These are phyloP conservation scores for Candida mesenterica DNA, from an alignment of 1,139 yeast species.

Conservation along the genomic window DNA sequence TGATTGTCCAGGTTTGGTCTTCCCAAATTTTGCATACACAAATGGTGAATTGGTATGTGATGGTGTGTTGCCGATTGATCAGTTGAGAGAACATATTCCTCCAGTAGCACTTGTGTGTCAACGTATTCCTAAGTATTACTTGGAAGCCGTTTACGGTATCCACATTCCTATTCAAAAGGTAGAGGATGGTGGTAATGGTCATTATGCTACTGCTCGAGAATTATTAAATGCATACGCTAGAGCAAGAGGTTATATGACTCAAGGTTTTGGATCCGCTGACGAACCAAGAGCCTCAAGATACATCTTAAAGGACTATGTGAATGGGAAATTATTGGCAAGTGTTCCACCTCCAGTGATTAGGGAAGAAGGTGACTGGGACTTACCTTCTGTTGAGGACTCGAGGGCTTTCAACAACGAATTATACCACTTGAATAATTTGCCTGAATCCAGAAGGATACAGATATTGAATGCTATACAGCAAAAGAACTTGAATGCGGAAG, in stretches of 20 bases:
- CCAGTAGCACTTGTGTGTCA: constrained; percentile 84
- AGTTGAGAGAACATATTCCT: constrained; percentile 89
- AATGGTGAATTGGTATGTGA: constrained; percentile 96
- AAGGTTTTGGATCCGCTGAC: constrained; percentile 96
- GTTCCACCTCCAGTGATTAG: constrained; percentile 76
- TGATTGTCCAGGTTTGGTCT: constrained; percentile 99
- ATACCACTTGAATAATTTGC: constrained; percentile 61
- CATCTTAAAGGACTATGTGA: constrained; percentile 90
- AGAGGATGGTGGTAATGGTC: constrained; percentile 88
- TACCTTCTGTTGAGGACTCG: constrained; percentile 44
- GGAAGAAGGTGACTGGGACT: constrained; percentile 40
- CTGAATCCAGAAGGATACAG: constrained; percentile 74
- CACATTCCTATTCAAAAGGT: constrained; percentile 70
- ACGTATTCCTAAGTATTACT: constrained; percentile 81
- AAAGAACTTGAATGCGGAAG: constrained; percentile 50
- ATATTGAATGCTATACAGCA: constrained; percentile 56
- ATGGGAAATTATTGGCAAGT: constrained; percentile 80
- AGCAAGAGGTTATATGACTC: constrained; percentile 97
- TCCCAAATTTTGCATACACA: constrained; percentile 96
- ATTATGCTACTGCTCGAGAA: constrained; percentile 83
- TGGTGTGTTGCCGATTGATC: constrained; percentile 98
- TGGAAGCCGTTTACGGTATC: constrained; percentile 94
- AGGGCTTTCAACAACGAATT: constrained; percentile 69
- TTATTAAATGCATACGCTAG: constrained; percentile 89
- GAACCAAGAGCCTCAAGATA: constrained; percentile 94